These are phyloP conservation scores for Candolleomyces aberdarensis DNA, from an alignment of 768 basidiomycete species.

Conservation along the genomic window DNA sequence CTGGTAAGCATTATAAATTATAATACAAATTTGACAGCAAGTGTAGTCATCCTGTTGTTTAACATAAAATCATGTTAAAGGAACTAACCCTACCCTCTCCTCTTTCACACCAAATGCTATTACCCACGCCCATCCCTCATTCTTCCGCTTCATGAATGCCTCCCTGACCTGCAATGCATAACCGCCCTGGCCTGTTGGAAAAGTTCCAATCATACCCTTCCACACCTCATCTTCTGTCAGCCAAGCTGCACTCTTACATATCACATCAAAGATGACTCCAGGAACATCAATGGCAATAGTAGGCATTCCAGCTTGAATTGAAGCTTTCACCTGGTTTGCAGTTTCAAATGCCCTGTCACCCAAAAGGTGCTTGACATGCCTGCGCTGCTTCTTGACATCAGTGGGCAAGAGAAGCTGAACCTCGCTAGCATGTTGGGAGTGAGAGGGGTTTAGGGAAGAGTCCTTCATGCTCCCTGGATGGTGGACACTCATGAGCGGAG, in stretches of 20 bases:
- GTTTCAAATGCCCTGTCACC: conserved; percentile 71
- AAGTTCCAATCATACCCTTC: conserved; percentile 53
- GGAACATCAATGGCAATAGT: conserved; percentile 73
- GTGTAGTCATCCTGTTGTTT: background rate
- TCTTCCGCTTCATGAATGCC: conserved; percentile 55
- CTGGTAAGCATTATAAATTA: too few relatives aligned
- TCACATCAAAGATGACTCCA: conserved; percentile 54
- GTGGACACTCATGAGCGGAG: background rate
- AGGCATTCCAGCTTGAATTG: conserved; percentile 58
- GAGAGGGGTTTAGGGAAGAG: conserved; percentile 14
- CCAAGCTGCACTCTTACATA: conserved; percentile 60
- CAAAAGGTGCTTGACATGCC: conserved; percentile 66
- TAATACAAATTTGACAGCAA: too few relatives aligned
- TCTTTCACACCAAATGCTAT: conserved; percentile 67
- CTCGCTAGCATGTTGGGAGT: conserved; percentile 25
- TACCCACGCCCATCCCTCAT: conserved; percentile 61
- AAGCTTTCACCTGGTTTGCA: conserved; percentile 51
- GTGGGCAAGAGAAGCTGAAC: conserved; percentile 65
- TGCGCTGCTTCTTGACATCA: conserved; percentile 73
- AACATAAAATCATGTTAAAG: conserved; percentile 21
- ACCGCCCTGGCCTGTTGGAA: conserved; percentile 54
- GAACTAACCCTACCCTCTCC: conserved; percentile 63
- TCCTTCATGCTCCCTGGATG: conserved; percentile 31
- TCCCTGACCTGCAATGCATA: conserved; percentile 73
- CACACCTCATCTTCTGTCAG: conserved; percentile 73